phyloP scores from a whole-genome alignment of 805 yeast species.

The Candida tammaniensis region DNA sequence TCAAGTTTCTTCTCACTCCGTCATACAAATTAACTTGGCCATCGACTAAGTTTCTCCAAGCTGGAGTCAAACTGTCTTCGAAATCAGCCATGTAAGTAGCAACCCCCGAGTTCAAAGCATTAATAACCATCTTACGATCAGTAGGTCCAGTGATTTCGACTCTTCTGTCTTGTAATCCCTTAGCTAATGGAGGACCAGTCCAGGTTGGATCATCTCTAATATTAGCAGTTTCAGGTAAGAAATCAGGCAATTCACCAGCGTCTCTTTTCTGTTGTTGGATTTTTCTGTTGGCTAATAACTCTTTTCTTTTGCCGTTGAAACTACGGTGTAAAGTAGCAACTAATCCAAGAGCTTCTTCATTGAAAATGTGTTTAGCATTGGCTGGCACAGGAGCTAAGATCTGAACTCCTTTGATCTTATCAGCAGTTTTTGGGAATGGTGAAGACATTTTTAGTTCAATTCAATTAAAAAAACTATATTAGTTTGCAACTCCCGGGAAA shows the following conservation, averaged over 20 bases:
- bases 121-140: constrained; percentile 78
- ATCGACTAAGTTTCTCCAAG: constrained; percentile 75
- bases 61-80: constrained; percentile 82
- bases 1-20: constrained; percentile 65
- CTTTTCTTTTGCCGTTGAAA: constrained; percentile 60
- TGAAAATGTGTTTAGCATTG: constrained; percentile 52
- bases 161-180: constrained; percentile 71
- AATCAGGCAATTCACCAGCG: constrained; percentile 58
- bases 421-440: constrained; percentile 46
- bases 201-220: constrained; percentile 72
- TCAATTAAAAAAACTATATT: constrained; percentile 1
- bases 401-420: constrained; percentile 50
- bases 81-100: constrained; percentile 86
- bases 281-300: constrained; percentile 60
- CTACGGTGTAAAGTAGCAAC: constrained; percentile 72
- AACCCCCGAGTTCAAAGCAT: constrained; percentile 74
- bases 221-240: constrained; percentile 63
- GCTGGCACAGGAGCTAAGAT: constrained; percentile 51
- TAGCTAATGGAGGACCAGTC: constrained; percentile 73
- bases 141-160: constrained; percentile 87
- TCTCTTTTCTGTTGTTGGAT: constrained; percentile 60
- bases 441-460: constrained; percentile 24
- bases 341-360: constrained; percentile 62
- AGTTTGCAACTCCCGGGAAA: constrained; percentile 2
- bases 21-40: constrained; percentile 81